These are phyloP conservation scores for Hericium alpestre DNA, from an alignment of 768 basidiomycete species.

Conservation along the genomic window DNA sequence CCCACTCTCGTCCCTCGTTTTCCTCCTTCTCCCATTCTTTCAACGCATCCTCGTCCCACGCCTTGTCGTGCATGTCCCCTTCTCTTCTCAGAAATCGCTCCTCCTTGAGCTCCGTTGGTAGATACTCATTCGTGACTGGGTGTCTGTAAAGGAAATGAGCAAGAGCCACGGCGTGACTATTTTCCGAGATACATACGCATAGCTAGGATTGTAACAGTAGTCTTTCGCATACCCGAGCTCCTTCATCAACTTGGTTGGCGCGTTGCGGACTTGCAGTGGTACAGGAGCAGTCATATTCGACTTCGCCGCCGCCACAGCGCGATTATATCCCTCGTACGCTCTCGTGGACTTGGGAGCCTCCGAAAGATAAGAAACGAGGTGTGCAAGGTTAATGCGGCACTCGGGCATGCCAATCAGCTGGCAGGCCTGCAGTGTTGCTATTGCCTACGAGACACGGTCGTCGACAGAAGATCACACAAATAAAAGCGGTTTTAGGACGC, in stretches of 20 bases:
- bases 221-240: slow-evolving; percentile 37
- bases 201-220: slow-evolving; percentile 42
- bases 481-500: slow-evolving; percentile 14
- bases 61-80: slow-evolving; percentile 28
- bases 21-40: slow-evolving; percentile 34
- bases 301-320: slow-evolving; percentile 54
- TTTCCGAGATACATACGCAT: slow-evolving; percentile 19
- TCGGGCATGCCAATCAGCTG: slow-evolving; percentile 74
- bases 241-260: slow-evolving; percentile 54
- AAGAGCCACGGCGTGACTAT: too few relatives aligned
- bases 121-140: slow-evolving; percentile 42
- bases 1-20: slow-evolving; percentile 29
- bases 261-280: slow-evolving; percentile 67
- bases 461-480: background rate
- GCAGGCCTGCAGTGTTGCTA: slow-evolving; percentile 53
- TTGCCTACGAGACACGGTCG: slow-evolving; percentile 31
- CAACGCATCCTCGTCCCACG: slow-evolving; percentile 40
- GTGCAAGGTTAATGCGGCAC: slow-evolving; percentile 69
- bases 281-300: slow-evolving; percentile 44
- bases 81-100: slow-evolving; percentile 28
- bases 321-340: slow-evolving; percentile 66
- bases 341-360: slow-evolving; percentile 78
- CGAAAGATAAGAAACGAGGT: slow-evolving; percentile 68
- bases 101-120: slow-evolving; percentile 33
- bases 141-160: slow-evolving; percentile 22